phyloP scores from a whole-genome alignment of 2,329 filamentous ascomycete genomes.

The Fusarium transvaalense region DNA sequence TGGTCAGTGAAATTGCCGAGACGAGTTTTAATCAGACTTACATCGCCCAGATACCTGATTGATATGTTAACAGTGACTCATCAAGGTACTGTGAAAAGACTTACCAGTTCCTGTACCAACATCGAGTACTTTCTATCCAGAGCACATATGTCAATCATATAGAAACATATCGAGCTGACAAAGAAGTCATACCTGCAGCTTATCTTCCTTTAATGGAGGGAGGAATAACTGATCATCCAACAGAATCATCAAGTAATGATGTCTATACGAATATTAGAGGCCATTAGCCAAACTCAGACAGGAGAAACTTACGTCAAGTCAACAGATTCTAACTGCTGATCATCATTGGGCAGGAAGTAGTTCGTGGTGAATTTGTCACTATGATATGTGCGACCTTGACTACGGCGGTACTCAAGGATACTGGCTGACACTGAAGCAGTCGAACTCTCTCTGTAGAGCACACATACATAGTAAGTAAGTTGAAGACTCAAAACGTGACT shows the following conservation, averaged over 20 bases:
- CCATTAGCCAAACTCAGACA: rapidly evolving
- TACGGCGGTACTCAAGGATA: constrained; percentile 25
- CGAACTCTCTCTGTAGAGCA: not conserved
- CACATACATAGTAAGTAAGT: not conserved
- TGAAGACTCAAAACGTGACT: not conserved
- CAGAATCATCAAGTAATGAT: constrained; percentile 28
- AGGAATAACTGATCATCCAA: constrained; percentile 19
- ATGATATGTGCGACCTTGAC: constrained; percentile 30
- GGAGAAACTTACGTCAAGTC: constrained; percentile 12
- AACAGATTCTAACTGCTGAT: constrained; percentile 29
- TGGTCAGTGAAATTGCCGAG: not conserved
- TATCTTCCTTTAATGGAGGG: constrained; percentile 6
- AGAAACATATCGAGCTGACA: rapidly evolving
- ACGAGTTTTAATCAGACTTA: not conserved
- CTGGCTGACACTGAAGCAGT: constrained; percentile 28
- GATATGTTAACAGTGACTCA: not conserved
- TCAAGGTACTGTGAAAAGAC: rapidly evolving
- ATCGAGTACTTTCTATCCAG: constrained; percentile 8
- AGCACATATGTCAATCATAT: not conserved
- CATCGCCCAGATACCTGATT: constrained; percentile 30
- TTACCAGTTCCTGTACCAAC: constrained; percentile 25
- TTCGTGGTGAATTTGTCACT: constrained; percentile 29
- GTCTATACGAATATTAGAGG: not conserved
- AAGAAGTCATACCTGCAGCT: not conserved
- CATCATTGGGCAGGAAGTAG: constrained; percentile 29